Conservation (phyloP, 176 grass and related monocot genomes). For the Echinochloa phyllopogon region DNA sequence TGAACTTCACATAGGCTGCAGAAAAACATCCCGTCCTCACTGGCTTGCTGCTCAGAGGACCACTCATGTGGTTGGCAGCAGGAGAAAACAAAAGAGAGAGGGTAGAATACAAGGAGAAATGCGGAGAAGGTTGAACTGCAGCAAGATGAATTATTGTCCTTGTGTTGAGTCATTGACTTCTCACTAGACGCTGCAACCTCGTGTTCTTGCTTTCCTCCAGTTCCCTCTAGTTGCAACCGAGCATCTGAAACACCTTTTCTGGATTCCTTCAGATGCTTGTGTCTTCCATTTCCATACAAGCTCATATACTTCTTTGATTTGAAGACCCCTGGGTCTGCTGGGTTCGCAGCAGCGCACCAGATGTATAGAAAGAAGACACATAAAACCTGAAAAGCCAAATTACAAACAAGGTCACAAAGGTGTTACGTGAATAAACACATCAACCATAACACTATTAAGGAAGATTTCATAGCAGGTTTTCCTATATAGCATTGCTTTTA, state of each 20-base stretch:
- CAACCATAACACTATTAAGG: background rate
- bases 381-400: conserved; percentile 64
- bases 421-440: conserved; percentile 11
- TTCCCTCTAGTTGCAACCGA: conserved; percentile 44
- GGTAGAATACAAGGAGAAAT: conserved; percentile 65
- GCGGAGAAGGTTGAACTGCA: conserved; percentile 53
- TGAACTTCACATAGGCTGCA: conserved; percentile 98
- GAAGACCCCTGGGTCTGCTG: conserved; percentile 88
- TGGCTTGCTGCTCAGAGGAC: conserved; percentile 78
- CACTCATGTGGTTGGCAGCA: conserved; percentile 72
- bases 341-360: conserved; percentile 90
- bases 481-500: background rate
- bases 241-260: conserved; percentile 49
- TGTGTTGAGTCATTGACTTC: conserved; percentile 54
- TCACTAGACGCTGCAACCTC: conserved; percentile 32
- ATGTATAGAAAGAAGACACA: conserved; percentile 91
- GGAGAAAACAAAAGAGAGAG: conserved; percentile 66
- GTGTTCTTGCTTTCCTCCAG: conserved; percentile 44
- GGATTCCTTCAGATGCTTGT: conserved; percentile 38
- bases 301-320: conserved; percentile 95
- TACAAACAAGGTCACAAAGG: conserved; percentile 8
- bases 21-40: conserved; percentile 97
- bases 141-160: conserved; percentile 56
- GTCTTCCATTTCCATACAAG: conserved; percentile 57
- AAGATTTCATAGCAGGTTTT: background rate